Evolutionary conservation across 208 protist genomes (phyloP).

Genomic region (Borovskyia barvae): DNA sequence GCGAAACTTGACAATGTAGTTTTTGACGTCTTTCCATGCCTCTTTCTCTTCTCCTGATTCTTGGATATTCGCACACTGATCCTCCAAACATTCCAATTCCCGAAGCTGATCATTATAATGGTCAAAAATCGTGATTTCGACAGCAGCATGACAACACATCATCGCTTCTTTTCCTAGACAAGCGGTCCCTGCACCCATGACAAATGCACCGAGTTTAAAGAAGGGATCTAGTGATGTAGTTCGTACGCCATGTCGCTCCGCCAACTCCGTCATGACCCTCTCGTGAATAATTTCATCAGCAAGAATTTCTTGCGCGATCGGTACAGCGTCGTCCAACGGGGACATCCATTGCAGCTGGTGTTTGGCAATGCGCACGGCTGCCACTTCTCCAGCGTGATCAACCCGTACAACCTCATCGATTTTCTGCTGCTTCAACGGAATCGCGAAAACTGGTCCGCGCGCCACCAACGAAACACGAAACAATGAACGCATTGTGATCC

Average conservation of each 20-base stretch:
- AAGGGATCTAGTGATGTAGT: conserved; percentile 66
- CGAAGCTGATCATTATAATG: conserved; percentile 91
- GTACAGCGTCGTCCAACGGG: conserved; percentile 57
- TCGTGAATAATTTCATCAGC: conserved; percentile 76
- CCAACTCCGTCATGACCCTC: conserved; percentile 74
- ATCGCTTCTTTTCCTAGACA: conserved; percentile 78
- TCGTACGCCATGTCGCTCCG: conserved; percentile 55
- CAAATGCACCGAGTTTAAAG: conserved; percentile 72
- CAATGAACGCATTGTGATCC: conserved; percentile 22
- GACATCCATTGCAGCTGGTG: conserved; percentile 83
- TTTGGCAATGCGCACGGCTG: conserved; percentile 70
- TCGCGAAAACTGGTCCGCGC: conserved; percentile 38
- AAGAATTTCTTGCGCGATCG: conserved; percentile 77
- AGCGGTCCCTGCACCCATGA: conserved; percentile 70
- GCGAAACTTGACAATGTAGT: conserved; percentile 74
- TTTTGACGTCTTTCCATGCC: conserved; percentile 64
- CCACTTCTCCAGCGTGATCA: conserved; percentile 82
- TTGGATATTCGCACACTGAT: conserved; percentile 1
- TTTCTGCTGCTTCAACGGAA: conserved; percentile 57
- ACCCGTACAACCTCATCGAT: conserved; percentile 82
- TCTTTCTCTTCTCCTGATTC: conserved; percentile 36
- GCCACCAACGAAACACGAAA: conserved; percentile 4
- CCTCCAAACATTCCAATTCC: conserved; percentile 66
- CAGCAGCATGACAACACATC: conserved; percentile 89
- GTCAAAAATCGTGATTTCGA: conserved; percentile 80